phyloP scores from a whole-genome alignment of 2,329 filamentous ascomycete species.

The Cladosporium sp. region DNA sequence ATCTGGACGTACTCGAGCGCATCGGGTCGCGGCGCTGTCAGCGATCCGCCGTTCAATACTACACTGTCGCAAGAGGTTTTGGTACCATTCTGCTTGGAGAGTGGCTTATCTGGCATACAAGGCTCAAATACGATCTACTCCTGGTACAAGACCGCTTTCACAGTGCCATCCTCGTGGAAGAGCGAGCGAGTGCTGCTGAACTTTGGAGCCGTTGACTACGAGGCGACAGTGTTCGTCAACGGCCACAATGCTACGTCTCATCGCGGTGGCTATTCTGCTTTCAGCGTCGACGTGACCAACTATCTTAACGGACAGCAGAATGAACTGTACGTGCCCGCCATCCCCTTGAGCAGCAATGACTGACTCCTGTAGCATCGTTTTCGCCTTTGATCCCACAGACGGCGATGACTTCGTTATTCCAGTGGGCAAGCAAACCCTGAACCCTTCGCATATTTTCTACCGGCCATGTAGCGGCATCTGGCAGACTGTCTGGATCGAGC shows the following conservation, averaged over 20 bases:
- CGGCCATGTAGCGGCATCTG: constrained; percentile 68
- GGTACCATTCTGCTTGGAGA: constrained; percentile 50
- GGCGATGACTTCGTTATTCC: constrained; percentile 50
- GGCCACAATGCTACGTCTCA: constrained; percentile 49
- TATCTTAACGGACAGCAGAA: constrained; percentile 57
- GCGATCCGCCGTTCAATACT: constrained; percentile 41
- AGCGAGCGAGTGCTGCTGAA: constrained; percentile 45
- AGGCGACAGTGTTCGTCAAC: constrained; percentile 52
- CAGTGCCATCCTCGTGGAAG: constrained; percentile 44
- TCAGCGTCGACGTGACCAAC: constrained; percentile 53
- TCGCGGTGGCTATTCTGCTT: constrained; percentile 54
- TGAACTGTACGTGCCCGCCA: constrained; percentile 44
- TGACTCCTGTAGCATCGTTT: constrained; percentile 52
- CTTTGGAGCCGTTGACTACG: constrained; percentile 60
- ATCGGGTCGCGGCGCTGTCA: constrained; percentile 32
- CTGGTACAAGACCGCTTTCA: constrained; percentile 44
- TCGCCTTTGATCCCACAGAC: constrained; percentile 64
- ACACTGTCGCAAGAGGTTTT: constrained; percentile 40
- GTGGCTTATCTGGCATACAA: constrained; percentile 39
- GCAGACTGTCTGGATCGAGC: constrained; percentile 68
- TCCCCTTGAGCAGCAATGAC: constrained; percentile 46
- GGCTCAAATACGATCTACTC: constrained; percentile 21
- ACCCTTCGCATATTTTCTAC: constrained; percentile 64
- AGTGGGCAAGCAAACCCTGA: constrained; percentile 49
- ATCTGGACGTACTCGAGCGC: constrained; percentile 51